These are phyloP conservation scores for Exserohilum turcica DNA, from an alignment of 2,329 filamentous ascomycete genomes.

Conservation along the genomic window DNA sequence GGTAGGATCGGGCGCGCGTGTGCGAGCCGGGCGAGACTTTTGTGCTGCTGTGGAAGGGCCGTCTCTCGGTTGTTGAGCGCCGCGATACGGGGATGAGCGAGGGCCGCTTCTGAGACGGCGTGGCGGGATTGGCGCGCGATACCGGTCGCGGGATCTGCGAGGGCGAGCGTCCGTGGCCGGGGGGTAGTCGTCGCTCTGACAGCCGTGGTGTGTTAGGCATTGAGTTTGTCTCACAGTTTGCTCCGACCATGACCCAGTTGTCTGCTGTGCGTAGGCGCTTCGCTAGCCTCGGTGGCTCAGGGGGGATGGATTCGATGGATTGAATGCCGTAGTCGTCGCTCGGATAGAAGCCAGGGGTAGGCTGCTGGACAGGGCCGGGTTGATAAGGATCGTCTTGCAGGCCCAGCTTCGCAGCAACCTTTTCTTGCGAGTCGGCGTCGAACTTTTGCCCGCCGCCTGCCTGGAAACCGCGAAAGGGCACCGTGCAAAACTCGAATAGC, in stretches of 20 bases:
- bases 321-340: constrained; percentile 54
- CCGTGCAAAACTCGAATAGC: constrained; percentile 81
- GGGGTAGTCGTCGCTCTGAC: constrained; percentile 39
- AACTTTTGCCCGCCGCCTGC: constrained; percentile 82
- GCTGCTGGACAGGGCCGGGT: constrained; percentile 34
- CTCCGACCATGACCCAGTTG: constrained; percentile 56
- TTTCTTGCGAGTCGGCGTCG: constrained; percentile 53
- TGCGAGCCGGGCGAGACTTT: constrained; percentile 17
- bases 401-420: constrained; percentile 32
- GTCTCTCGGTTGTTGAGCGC: constrained; percentile 38
- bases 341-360: constrained; percentile 61
- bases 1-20: constrained; percentile 31
- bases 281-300: constrained; percentile 50
- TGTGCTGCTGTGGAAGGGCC: constrained; percentile 23
- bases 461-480: constrained; percentile 80
- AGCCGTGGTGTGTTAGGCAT: constrained; percentile 52
- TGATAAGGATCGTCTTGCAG: constrained; percentile 29
- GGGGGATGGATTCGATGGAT: constrained; percentile 52
- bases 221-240: constrained; percentile 60
- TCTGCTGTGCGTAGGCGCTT: constrained; percentile 57
- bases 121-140: constrained; percentile 26
- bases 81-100: constrained; percentile 55
- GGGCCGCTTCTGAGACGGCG: constrained; percentile 32
- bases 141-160: constrained; percentile 45
- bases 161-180: constrained; percentile 29